These are phyloP conservation scores for Globisporangium camurandrum DNA, from an alignment of 352 stramenopile genomes.

Conservation along the genomic window DNA sequence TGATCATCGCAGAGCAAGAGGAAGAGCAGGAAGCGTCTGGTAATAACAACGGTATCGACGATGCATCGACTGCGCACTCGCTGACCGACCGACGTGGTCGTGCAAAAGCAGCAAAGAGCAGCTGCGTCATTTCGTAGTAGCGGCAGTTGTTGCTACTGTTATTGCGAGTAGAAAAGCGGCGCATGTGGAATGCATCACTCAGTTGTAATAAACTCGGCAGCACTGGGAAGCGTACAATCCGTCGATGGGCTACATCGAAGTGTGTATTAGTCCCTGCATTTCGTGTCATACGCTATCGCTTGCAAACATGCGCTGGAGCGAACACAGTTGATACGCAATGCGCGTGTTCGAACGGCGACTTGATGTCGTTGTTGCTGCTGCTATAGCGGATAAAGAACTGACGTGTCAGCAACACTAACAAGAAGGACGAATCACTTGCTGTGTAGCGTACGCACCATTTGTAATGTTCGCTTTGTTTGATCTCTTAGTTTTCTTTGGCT, in stretches of 20 bases:
- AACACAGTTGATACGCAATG: conserved; percentile 16
- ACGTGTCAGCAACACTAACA: neutral
- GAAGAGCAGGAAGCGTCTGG: conserved; percentile 21
- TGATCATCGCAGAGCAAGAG: conserved; percentile 61
- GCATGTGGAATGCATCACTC: too few relatives aligned
- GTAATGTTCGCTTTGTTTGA: too few relatives aligned
- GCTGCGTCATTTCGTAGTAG: conserved; percentile 18
- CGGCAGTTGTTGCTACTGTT: too few relatives aligned
- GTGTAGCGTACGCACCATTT: neutral
- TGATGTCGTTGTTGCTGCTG: too few relatives aligned
- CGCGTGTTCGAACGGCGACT: too few relatives aligned
- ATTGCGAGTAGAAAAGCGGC: too few relatives aligned
- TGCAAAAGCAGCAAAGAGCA: conserved; percentile 7
- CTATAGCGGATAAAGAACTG: neutral
- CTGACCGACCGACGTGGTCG: conserved; percentile 10
- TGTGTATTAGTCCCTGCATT: too few relatives aligned
- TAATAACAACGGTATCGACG: neutral
- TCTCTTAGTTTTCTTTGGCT: too few relatives aligned
- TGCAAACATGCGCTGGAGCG: conserved; percentile 47
- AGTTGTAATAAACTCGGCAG: too few relatives aligned
- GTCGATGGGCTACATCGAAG: too few relatives aligned
- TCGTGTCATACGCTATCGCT: too few relatives aligned
- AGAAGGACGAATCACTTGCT: neutral
- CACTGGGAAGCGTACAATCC: too few relatives aligned
- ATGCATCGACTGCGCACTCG: conserved; percentile 2